Evolutionary conservation across 257 asterid species (phyloP), one percentile per base, ranked within the genome.

Genomic region (Lithospermum erythrorhizon): DNA sequence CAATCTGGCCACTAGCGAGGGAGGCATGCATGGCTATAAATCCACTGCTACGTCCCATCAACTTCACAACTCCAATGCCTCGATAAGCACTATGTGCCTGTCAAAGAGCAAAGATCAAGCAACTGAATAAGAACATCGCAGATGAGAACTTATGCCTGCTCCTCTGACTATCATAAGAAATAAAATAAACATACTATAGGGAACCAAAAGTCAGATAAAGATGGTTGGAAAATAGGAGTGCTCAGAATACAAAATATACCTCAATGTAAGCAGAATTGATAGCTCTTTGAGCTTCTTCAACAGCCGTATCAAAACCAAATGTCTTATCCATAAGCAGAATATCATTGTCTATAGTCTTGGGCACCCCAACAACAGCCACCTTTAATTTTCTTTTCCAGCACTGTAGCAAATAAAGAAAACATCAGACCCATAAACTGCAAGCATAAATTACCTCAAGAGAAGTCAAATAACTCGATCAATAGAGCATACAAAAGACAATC

Each of bases 241-340:
- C 11, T 7, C 9, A 35, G 9, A 35, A 35, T n/a, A 37, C 19
- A 16, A 32, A 58, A 27, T 55, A 35, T 66, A 88, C 98, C 94
- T 91, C 98, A 37, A 82, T 88, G 73, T 91, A 88, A 59, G 98
- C 95, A 47, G 95, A 78, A 72, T 88, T 75, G 23, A 91, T 91
- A 56, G 98, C 98, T 74, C 98, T 76, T 73, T 91, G 98, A 37
- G 98, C 95, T 80, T 91, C 98, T 81, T 91, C 98, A 60, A 91
- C 98, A 54, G 98, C 98, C 52, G 98, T 91, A 80, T 91, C 98
- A 67, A 91, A 91, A 69, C 98, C 98, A 73, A 91, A 91, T 53
- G 98, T 86, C 70, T 88, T 91, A 75, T 91, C 98, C 94, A 91
- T 91, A 66, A 82, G 90, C 79, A 86, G 70, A 71, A 91, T 91